Evolutionary conservation across 148 eudicot species (phyloP).

Genomic region (Rhododendron vialii): DNA sequence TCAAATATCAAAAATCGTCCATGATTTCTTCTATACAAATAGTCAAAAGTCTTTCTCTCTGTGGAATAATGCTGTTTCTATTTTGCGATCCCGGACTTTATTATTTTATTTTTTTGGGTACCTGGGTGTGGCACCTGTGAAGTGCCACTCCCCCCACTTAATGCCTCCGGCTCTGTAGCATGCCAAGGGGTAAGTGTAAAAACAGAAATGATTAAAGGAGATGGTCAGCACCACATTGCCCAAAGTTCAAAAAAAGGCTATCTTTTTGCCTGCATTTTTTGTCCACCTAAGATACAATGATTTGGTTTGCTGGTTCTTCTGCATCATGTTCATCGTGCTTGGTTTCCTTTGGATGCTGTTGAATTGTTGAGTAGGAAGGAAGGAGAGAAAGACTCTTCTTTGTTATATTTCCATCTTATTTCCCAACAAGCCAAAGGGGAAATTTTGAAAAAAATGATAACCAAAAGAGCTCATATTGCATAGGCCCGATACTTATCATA

Average conservation of each 20-base stretch:
- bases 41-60: too few relatives aligned
- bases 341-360: background rate
- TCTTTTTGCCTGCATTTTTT: background rate
- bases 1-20: too few relatives aligned
- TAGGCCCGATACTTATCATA: background rate
- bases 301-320: background rate
- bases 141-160: too few relatives aligned
- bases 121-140: too few relatives aligned
- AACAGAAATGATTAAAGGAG: background rate
- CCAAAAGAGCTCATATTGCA: background rate
- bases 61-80: too few relatives aligned
- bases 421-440: background rate
- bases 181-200: background rate
- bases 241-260: background rate
- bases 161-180: too few relatives aligned
- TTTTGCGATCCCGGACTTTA: too few relatives aligned
- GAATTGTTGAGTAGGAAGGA: background rate
- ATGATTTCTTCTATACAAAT: too few relatives aligned
- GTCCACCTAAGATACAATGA: background rate
- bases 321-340: background rate
- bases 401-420: background rate
- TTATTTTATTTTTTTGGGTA: too few relatives aligned
- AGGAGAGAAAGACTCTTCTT: background rate
- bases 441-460: background rate
- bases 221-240: background rate